Percentiles rank a stretch among this genome's conserved stretches.
phyloP scores from a whole-genome alignment of 371 early-diverging fungal genomes.

The Apophysomyces sp. region DNA sequence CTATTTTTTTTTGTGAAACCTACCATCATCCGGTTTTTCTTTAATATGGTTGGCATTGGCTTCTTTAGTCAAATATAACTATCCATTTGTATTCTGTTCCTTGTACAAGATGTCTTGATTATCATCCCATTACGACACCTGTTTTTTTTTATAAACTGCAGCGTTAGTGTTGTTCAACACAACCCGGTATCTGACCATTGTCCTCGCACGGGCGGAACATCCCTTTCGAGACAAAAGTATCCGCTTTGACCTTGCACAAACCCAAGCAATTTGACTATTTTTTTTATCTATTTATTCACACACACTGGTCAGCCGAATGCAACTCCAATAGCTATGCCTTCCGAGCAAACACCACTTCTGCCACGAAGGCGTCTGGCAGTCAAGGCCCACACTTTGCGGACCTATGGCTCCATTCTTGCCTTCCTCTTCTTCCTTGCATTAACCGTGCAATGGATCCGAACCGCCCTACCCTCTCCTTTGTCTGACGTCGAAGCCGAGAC shows the following conservation, averaged over 20 bases:
- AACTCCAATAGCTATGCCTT: neutral
- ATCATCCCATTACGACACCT: too few species aligned
- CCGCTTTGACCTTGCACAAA: neutral
- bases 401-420: conserved; percentile 14
- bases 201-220: neutral
- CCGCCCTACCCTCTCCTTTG: conserved; percentile 34
- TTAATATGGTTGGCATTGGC: too few species aligned
- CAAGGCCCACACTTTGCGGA: neutral
- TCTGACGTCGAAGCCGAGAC: conserved; percentile 30
- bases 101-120: too few species aligned
- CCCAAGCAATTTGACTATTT: neutral
- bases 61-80: too few species aligned
- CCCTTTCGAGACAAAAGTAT: neutral
- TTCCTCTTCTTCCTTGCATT: conserved; percentile 15
- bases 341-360: neutral
- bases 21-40: too few species aligned
- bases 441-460: conserved; percentile 17
- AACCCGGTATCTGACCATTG: too few species aligned
- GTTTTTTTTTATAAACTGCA: too few species aligned
- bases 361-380: neutral
- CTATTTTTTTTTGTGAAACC: too few species aligned
- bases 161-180: too few species aligned
- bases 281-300: neutral
- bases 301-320: neutral
- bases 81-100: too few species aligned